Conservation (phyloP, 139 green algal species). For the Chlorella sp. region DNA sequence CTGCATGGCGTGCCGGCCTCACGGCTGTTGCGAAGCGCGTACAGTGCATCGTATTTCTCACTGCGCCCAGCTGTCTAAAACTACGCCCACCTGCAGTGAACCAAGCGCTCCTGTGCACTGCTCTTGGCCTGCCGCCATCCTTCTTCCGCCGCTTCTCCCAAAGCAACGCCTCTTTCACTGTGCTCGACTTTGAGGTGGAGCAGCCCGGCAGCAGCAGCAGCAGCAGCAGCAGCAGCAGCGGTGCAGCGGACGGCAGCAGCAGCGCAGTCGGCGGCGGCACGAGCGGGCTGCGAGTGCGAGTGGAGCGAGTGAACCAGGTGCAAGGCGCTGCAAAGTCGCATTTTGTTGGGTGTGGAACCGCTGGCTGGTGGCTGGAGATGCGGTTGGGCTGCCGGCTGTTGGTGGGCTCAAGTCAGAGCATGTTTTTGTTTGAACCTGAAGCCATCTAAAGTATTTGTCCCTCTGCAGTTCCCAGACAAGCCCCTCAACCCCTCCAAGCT, state of each 20-base stretch:
- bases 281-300: slow-evolving; percentile 43
- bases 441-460: too few species aligned
- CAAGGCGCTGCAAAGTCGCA: not conserved
- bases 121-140: slow-evolving; percentile 75
- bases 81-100: slow-evolving; percentile 78
- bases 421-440: too few species aligned
- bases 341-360: too few species aligned
- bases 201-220: slow-evolving; percentile 17
- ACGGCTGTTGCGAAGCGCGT: too few species aligned
- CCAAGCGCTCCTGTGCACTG: slow-evolving; percentile 81
- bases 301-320: slow-evolving; percentile 70
- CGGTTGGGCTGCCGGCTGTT: too few species aligned
- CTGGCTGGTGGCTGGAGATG: too few species aligned
- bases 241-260: not conserved
- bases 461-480: not conserved
- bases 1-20: too few species aligned
- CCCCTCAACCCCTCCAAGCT: slow-evolving; percentile 10
- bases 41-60: not conserved
- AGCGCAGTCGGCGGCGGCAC: slow-evolving; percentile 9
- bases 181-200: slow-evolving; percentile 78
- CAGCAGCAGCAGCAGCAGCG: not conserved
- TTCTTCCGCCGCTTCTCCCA: slow-evolving; percentile 79
- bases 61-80: not conserved
- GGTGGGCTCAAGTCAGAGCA: too few species aligned
- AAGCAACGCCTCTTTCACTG: slow-evolving; percentile 81